Base-by-base conservation (phyloP, 176 grass and related monocot genomes). In the Oryza nivara region DNA sequence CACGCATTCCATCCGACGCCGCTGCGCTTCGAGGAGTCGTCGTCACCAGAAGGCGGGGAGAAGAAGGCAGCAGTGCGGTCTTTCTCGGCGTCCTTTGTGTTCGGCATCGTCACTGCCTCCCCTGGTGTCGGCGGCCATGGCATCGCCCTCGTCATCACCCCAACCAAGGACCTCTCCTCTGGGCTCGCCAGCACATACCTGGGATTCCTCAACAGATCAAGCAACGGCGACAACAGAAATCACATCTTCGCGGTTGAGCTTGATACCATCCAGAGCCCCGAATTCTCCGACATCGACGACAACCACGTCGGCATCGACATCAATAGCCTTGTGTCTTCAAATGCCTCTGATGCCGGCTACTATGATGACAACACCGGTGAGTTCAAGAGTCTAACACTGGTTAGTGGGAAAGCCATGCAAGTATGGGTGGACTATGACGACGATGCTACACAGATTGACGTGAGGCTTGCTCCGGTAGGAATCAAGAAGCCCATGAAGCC, bases 241-340 rank as follows among this genome's bases (percentile, higher is more conserved):
- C 70, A 25, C 40, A 72, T 72, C 38, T 72, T 72, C 4, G 70
- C 70, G 0, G 40, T 72, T 40, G 70, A 72, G 70, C 70, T 72
- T 19, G 70, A 72, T 20, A 72, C 70, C 40, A 46, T 72, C 40
- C 17, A 22, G 3, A 49, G 7, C 25, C 13, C 72, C 25, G 14
- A 72, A 12, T 46, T 72, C 7, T 12, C 17, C 3, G 70, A 74
- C 45, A 51, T 51, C 6, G 51, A 74, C 7, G 15, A 51, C 45
- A 74, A 74, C 45, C 72, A 74, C 7, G 23, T 74, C 45, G 45
- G 72, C 45, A 49, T 74, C 7, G 72, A 74, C 72, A 74, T 74
- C 70, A 72, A 72, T 15, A 72, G 20, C 40, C 40, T 72, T 0
- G 4, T 2, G 1, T 72, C 70, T 45, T 9, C 3, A 11, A 72